These are phyloP conservation scores for Penicillium sp. DNA, from an alignment of 2,329 filamentous ascomycete genomes.

Conservation along the genomic window DNA sequence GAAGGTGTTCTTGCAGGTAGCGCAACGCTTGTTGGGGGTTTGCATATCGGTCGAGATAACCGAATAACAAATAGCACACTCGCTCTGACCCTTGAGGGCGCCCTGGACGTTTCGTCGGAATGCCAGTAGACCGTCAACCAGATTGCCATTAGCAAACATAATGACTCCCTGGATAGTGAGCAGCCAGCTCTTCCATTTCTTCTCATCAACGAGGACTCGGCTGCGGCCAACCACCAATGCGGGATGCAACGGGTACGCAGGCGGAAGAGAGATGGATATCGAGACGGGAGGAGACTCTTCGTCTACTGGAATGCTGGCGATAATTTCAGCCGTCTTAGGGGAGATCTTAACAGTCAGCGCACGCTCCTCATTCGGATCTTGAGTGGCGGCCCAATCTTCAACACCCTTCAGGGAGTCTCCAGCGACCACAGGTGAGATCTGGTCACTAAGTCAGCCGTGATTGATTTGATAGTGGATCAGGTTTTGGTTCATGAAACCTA, in stretches of 20 bases:
- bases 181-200: slow-evolving; percentile 92
- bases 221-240: slow-evolving; percentile 77
- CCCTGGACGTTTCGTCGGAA: slow-evolving; percentile 88
- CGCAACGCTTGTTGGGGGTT: slow-evolving; percentile 88
- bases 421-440: slow-evolving; percentile 50
- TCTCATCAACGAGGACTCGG: slow-evolving; percentile 84
- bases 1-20: slow-evolving; percentile 92
- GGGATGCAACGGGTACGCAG: slow-evolving; percentile 79
- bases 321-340: slow-evolving; percentile 72
- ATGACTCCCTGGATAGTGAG: slow-evolving; percentile 89
- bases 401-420: slow-evolving; percentile 46
- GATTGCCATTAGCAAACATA: slow-evolving; percentile 84
- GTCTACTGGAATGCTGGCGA: slow-evolving; percentile 84
- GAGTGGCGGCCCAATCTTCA: slow-evolving; percentile 45
- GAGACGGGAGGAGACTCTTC: slow-evolving; percentile 81
- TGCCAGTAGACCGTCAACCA: slow-evolving; percentile 82
- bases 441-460: slow-evolving; percentile 10
- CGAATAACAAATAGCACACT: slow-evolving; percentile 96
- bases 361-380: slow-evolving; percentile 56
- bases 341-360: slow-evolving; percentile 71
- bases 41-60: slow-evolving; percentile 88
- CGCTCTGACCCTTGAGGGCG: slow-evolving; percentile 86
- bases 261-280: slow-evolving; percentile 78
- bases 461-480: neutral
- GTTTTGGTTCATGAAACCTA: slow-evolving; percentile 63